phyloP scores from a whole-genome alignment of 2,329 filamentous ascomycete genomes.

The Colletotrichum horii region DNA sequence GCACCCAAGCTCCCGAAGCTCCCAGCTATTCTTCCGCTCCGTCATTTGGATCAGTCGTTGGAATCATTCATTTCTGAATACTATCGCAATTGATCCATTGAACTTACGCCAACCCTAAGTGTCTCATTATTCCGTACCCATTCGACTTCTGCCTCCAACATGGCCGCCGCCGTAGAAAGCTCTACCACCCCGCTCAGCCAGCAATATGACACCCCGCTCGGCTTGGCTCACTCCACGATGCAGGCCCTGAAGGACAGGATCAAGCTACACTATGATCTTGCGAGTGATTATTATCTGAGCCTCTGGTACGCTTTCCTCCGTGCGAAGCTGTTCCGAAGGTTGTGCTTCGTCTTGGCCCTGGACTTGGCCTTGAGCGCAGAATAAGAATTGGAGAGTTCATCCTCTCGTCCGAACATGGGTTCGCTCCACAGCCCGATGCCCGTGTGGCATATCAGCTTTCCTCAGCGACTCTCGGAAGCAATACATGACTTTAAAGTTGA shows the following conservation, averaged over 20 bases:
- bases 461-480: background rate
- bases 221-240: constrained; percentile 50
- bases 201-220: constrained; percentile 51
- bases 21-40: background rate
- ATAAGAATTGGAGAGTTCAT: background rate
- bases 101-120: background rate
- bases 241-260: constrained; percentile 61
- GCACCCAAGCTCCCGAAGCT: background rate
- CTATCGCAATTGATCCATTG: background rate
- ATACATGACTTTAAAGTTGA: background rate
- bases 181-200: constrained; percentile 42
- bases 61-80: background rate
- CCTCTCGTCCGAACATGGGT: background rate
- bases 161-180: constrained; percentile 8
- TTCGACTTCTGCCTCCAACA: background rate
- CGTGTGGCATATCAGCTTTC: background rate
- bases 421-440: background rate
- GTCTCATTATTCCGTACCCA: background rate
- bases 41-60: background rate
- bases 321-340: background rate
- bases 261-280: constrained; percentile 65
- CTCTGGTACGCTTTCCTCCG: constrained; percentile 51
- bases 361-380: background rate
- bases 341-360: background rate
- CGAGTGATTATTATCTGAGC: constrained; percentile 66